These are phyloP conservation scores for Micractinium sp. DNA, from an alignment of 139 green algal genomes.

Conservation along the genomic window DNA sequence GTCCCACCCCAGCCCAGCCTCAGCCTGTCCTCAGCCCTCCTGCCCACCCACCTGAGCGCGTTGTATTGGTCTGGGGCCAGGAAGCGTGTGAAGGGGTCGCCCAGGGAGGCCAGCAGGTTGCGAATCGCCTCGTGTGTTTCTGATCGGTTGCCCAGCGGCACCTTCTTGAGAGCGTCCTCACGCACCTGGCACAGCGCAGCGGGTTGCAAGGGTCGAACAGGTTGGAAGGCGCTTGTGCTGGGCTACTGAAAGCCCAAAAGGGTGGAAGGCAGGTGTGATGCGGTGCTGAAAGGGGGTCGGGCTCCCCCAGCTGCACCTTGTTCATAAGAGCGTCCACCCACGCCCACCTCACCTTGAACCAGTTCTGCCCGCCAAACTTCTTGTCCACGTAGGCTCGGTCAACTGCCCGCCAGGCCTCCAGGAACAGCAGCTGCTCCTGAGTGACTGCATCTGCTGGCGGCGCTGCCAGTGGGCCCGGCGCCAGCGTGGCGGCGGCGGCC, in stretches of 20 bases:
- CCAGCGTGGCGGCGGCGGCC: background rate
- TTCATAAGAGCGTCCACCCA: background rate
- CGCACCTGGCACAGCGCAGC: conserved; percentile 49
- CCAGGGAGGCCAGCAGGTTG: conserved; percentile 81
- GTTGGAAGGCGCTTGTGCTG: too few relatives aligned
- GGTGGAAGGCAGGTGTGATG: too few relatives aligned
- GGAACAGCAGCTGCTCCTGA: conserved; percentile 93
- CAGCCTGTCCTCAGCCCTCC: background rate
- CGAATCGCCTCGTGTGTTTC: conserved; percentile 90
- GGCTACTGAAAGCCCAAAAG: too few relatives aligned
- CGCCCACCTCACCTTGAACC: conserved; percentile 78
- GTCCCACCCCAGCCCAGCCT: background rate
- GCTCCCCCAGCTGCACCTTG: too few relatives aligned
- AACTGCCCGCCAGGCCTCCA: conserved; percentile 95
- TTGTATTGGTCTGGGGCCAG: conserved; percentile 82
- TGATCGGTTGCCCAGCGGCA: conserved; percentile 64
- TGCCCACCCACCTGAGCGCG: conserved; percentile 47
- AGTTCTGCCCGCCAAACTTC: conserved; percentile 94
- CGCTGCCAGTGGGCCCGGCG: background rate
- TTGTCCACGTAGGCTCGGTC: conserved; percentile 98
- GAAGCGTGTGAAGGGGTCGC: conserved; percentile 97
- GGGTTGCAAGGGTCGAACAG: too few relatives aligned
- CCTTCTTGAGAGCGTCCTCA: conserved; percentile 75
- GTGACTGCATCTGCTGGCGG: conserved; percentile 72
- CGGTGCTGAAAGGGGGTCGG: too few relatives aligned